Percentiles rank a stretch among this genome's conserved stretches.
phyloP scores from a whole-genome alignment of 1,139 yeast species.

The Pichia sp. region DNA sequence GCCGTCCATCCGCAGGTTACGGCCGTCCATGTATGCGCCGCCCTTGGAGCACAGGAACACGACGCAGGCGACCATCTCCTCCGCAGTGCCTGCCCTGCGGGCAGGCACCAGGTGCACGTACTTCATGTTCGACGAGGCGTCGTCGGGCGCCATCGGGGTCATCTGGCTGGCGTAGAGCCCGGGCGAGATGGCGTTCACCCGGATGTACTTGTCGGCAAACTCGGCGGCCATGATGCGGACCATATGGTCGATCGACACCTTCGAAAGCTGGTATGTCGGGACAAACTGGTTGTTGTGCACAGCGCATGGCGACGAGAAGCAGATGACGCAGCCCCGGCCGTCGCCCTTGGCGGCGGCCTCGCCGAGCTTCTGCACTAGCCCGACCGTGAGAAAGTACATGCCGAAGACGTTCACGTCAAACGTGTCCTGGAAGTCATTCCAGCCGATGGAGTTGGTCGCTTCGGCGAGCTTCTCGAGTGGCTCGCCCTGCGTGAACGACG shows the following conservation, averaged over 20 bases:
- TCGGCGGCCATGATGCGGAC: constrained; percentile 27
- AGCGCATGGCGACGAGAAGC: constrained; percentile 24
- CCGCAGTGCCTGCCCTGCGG: constrained; percentile 20
- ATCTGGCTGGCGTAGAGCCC: constrained; percentile 23
- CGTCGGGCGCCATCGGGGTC: constrained; percentile 23
- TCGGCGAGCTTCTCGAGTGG: constrained; percentile 20
- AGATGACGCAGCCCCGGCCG: constrained; percentile 24
- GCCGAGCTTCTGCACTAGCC: constrained; percentile 20
- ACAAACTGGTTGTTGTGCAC: constrained; percentile 26
- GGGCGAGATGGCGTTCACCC: constrained; percentile 26
- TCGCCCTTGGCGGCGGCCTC: constrained; percentile 21
- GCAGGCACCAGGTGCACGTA: constrained; percentile 22
- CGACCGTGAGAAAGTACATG: constrained; percentile 24
- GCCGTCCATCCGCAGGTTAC: constrained; percentile 25
- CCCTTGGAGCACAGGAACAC: constrained; percentile 22
- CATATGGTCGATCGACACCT: constrained; percentile 24
- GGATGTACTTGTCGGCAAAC: constrained; percentile 24
- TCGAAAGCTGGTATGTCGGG: constrained; percentile 24
- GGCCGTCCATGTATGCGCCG: constrained; percentile 25
- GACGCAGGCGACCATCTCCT: constrained; percentile 23
- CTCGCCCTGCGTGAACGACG: constrained; percentile 21
- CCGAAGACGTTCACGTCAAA: constrained; percentile 26
- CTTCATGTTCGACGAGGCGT: constrained; percentile 23
- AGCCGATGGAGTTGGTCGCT: constrained; percentile 21
- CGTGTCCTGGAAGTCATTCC: constrained; percentile 22